Evolutionary conservation across 2,329 filamentous ascomycete species (phyloP).

Genomic region (Exophiala phaeomuriformis): DNA sequence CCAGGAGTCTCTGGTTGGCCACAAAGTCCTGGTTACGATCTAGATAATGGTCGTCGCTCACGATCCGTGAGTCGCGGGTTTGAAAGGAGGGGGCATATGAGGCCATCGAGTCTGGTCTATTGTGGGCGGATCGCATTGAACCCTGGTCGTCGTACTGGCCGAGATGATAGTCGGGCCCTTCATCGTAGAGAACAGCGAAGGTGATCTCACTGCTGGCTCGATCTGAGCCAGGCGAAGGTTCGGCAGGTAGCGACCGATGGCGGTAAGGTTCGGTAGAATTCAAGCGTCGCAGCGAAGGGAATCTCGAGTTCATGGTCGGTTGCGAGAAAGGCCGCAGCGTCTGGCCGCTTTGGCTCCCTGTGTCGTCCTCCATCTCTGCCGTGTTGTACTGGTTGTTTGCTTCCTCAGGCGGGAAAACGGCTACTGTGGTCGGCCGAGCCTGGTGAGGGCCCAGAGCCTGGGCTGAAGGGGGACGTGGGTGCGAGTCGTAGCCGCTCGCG

Average conservation of each 20-base stretch:
- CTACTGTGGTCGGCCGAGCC: slow-evolving; percentile 8
- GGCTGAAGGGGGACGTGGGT: slow-evolving; percentile 17
- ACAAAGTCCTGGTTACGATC: slow-evolving; percentile 25
- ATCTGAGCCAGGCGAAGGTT: slow-evolving; percentile 25
- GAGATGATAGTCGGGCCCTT: slow-evolving; percentile 27
- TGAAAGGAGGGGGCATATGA: slow-evolving; percentile 28
- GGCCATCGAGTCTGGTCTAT: slow-evolving; percentile 23
- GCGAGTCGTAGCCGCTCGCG: slow-evolving; percentile 23
- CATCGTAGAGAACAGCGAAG: slow-evolving; percentile 28
- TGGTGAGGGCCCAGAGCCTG: slow-evolving; percentile 6
- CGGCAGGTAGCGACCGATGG: slow-evolving; percentile 26
- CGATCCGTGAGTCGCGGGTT: slow-evolving; percentile 24
- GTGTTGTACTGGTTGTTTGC: slow-evolving; percentile 1
- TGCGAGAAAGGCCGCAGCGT: slow-evolving; percentile 24
- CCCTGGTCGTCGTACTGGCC: slow-evolving; percentile 26
- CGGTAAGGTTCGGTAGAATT: slow-evolving; percentile 26
- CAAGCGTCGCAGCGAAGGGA: slow-evolving; percentile 26
- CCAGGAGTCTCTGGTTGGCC: slow-evolving; percentile 26
- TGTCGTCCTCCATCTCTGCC: slow-evolving; percentile 23
- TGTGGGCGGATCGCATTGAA: slow-evolving; percentile 19
- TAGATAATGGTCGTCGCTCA: slow-evolving; percentile 25
- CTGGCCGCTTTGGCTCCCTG: slow-evolving; percentile 17
- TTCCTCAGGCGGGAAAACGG: neutral
- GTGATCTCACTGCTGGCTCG: slow-evolving; percentile 27
- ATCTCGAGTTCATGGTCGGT: slow-evolving; percentile 25